Evolutionary conservation across 2,329 filamentous ascomycete genomes (phyloP).

Genomic region (Hypoxylon sp.): DNA sequence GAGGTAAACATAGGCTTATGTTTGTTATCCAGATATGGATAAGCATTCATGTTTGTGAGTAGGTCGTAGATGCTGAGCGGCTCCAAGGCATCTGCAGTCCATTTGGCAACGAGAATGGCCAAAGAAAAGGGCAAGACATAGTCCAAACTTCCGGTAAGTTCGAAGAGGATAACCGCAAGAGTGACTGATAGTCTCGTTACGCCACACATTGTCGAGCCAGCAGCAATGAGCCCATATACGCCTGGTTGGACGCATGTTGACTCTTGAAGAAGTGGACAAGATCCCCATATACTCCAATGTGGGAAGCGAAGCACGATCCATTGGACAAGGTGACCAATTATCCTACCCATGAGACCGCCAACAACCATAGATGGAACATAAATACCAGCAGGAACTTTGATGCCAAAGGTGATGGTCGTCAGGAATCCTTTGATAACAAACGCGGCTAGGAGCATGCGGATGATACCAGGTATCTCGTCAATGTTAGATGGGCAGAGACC

Average conservation of each 20-base stretch:
- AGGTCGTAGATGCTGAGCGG: slow-evolving; percentile 96
- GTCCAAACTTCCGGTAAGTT: slow-evolving; percentile 93
- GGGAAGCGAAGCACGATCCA: slow-evolving; percentile 83
- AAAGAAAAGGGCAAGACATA: slow-evolving; percentile 96
- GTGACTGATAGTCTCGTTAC: slow-evolving; percentile 95
- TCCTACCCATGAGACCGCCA: slow-evolving; percentile 89
- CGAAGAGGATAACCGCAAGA: slow-evolving; percentile 93
- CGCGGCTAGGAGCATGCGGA: slow-evolving; percentile 79
- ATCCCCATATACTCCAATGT: slow-evolving; percentile 78
- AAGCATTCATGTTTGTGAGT: slow-evolving; percentile 96
- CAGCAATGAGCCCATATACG: slow-evolving; percentile 95
- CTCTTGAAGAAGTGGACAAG: slow-evolving; percentile 78
- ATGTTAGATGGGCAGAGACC: slow-evolving; percentile 81
- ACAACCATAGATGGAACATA: slow-evolving; percentile 99
- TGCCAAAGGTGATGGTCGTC: slow-evolving; percentile 92
- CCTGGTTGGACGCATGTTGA: slow-evolving; percentile 93
- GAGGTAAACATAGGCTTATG: slow-evolving; percentile 91
- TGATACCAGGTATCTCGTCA: slow-evolving; percentile 83
- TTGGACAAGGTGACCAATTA: slow-evolving; percentile 88
- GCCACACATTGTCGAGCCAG: slow-evolving; percentile 97
- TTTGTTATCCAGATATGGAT: slow-evolving; percentile 98
- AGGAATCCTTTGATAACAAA: slow-evolving; percentile 92
- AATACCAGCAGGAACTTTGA: slow-evolving; percentile 96
- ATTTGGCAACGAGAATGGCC: slow-evolving; percentile 94
- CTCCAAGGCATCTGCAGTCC: slow-evolving; percentile 96